These are phyloP conservation scores for Geranium incanum DNA, from an alignment of 441 rosid genomes.

Conservation along the genomic window DNA sequence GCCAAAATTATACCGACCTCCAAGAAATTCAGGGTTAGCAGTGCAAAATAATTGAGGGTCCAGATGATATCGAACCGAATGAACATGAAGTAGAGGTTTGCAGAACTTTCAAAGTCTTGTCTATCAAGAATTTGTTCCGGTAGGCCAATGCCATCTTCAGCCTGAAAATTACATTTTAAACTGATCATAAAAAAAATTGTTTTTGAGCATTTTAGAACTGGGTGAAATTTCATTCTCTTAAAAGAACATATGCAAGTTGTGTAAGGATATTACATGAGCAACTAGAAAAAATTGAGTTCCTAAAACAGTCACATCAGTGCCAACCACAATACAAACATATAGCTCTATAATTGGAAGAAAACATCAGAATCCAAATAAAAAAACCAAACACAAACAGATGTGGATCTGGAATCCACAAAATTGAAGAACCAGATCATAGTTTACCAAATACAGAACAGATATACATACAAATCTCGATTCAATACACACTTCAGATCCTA, in stretches of 20 bases:
- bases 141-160: conserved; percentile 89
- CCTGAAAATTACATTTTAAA: conserved; percentile 33
- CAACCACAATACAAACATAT: not conserved
- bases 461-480: not conserved
- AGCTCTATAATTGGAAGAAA: not conserved
- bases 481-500: not conserved
- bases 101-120: conserved; percentile 51
- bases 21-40: conserved; percentile 63
- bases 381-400: not conserved
- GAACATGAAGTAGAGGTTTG: conserved; percentile 59
- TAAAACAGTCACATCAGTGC: not conserved
- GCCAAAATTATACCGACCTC: conserved; percentile 46
- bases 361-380: not conserved
- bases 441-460: not conserved
- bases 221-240: not conserved
- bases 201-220: not conserved
- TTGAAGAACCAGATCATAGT: not conserved
- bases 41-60: conserved; percentile 82
- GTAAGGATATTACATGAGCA: not conserved
- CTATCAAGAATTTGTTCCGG: conserved; percentile 85
- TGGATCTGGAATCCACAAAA: not conserved
- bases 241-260: not conserved
- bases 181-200: not conserved
- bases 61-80: conserved; percentile 56
- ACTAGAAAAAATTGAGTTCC: not conserved